These are phyloP conservation scores for Hypocreales sp. DNA, from an alignment of 2,329 filamentous ascomycete species.

Conservation along the genomic window DNA sequence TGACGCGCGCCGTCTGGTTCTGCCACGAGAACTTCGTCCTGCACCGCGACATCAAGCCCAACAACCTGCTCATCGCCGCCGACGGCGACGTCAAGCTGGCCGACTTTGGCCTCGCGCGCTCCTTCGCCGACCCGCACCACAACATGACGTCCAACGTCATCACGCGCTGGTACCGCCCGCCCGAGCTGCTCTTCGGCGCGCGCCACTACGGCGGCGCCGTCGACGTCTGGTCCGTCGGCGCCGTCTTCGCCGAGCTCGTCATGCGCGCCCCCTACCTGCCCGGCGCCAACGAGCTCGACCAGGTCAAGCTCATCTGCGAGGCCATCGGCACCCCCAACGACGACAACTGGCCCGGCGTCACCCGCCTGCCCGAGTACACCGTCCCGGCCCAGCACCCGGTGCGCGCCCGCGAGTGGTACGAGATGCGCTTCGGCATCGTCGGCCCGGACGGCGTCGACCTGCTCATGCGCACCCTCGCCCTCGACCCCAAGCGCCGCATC, in stretches of 20 bases:
- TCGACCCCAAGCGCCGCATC: conserved; percentile 77
- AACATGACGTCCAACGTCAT: conserved; percentile 92
- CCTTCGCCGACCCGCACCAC: conserved; percentile 75
- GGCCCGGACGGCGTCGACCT: conserved; percentile 76
- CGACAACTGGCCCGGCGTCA: conserved; percentile 89
- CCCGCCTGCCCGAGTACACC: conserved; percentile 66
- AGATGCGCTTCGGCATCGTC: conserved; percentile 61
- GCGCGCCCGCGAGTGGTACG: conserved; percentile 56
- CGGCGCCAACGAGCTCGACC: conserved; percentile 72
- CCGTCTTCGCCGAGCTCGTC: conserved; percentile 85
- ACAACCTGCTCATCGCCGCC: conserved; percentile 88
- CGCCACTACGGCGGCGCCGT: conserved; percentile 81
- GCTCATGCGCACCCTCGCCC: conserved; percentile 65
- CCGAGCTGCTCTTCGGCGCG: conserved; percentile 83
- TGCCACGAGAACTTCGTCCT: conserved; percentile 90
- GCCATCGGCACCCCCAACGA: conserved; percentile 83
- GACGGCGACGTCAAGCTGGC: conserved; percentile 91
- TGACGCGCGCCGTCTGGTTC: conserved; percentile 85
- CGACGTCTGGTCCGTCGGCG: conserved; percentile 86
- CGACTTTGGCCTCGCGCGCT: conserved; percentile 89
- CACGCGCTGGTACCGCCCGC: conserved; percentile 91
- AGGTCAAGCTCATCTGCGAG: conserved; percentile 71
- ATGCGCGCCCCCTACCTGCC: conserved; percentile 71
- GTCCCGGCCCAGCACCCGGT: conserved; percentile 47
- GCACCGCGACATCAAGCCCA: conserved; percentile 97